phyloP scores from a whole-genome alignment of 345 rosid genomes.

The Odontarrhena argentea region DNA sequence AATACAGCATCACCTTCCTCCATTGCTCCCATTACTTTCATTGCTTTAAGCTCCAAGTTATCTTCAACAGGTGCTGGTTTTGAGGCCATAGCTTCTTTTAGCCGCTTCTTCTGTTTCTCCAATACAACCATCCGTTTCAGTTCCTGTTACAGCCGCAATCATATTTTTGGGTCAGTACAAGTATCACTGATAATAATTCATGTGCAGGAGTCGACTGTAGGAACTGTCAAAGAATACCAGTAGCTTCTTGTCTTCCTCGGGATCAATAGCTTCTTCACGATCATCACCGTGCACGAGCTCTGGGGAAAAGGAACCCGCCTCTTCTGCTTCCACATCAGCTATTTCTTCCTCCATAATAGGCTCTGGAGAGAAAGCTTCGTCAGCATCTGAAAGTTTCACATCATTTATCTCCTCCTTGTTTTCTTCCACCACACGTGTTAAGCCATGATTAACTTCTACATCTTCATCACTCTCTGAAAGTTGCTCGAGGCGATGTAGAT shows the following conservation, averaged over 20 bases:
- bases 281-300: constrained; percentile 83
- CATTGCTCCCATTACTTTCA: constrained; percentile 91
- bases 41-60: constrained; percentile 83
- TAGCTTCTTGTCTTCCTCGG: constrained; percentile 84
- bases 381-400: constrained; percentile 50
- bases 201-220: neutral
- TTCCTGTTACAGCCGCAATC: constrained; percentile 53
- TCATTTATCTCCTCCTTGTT: constrained; percentile 53
- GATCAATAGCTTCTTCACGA: constrained; percentile 86
- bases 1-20: constrained; percentile 96
- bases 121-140: constrained; percentile 59
- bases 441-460: constrained; percentile 43
- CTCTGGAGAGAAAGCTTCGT: constrained; percentile 65
- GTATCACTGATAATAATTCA: constrained; percentile 5
- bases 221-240: constrained; percentile 51
- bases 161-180: constrained; percentile 23
- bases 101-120: constrained; percentile 76
- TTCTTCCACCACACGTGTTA: constrained; percentile 52
- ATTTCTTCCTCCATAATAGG: constrained; percentile 56
- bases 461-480: constrained; percentile 53
- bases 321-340: constrained; percentile 58
- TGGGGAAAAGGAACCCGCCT: constrained; percentile 89
- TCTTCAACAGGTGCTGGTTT: constrained; percentile 74
- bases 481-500: constrained; percentile 81
- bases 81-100: constrained; percentile 70